Evolutionary conservation across 1,284 basidiomycete species (phyloP), one percentile per base, ranked within the genome.

Genomic region (Earliella scabrosa): DNA sequence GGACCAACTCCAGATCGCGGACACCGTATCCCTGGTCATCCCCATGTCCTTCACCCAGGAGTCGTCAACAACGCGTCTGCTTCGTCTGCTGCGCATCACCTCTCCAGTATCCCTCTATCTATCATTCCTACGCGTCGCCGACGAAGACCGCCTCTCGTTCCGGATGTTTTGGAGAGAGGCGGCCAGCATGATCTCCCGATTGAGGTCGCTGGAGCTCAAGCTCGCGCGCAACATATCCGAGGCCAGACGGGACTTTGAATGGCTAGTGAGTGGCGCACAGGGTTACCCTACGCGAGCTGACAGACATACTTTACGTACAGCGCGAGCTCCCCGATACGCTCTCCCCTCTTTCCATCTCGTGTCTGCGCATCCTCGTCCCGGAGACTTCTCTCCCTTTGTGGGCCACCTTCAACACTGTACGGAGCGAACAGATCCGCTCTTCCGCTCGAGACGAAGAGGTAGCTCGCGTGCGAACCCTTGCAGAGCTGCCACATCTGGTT

Each of bases 151-250:
- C 36, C 29, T 29, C 10, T 9, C 34, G 3, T n/a, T 16, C 7
- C 13, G 11, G 3, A 2, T 27, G 39, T 44, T 50, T 11, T 53
- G 45, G 50, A 29, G n/a, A 11, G 21, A 53, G 6, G 18, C 53
- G 6, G 18, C 35, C 11, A 6, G 36, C 24, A 23, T 49, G 11
- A 16, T 35, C 11, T 47, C 53, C 2, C 13, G 46, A 10, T 34
- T 54, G 8, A 45, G 47, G 4, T 54, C 46, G 1, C 40, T 54
- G 2, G 53, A 54, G 26, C 34, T 54, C 27, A 24, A 45, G 13
- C 29, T 54, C 11, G 2, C 11, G 3, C 14, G 24, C n/a, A 32
- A 8, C 20, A 3, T 26, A 4, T 8, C 43, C 6, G 35, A 11
- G 10, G 20, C 31, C 3, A 34, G 8, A 11, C 29, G 31, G 2